A percentile compares a stretch with the other conserved stretches of the same genome.
Evolutionary conservation across 164 flowering plant genomes (phyloP).

Genomic region (Chimonanthus salicifolius): DNA sequence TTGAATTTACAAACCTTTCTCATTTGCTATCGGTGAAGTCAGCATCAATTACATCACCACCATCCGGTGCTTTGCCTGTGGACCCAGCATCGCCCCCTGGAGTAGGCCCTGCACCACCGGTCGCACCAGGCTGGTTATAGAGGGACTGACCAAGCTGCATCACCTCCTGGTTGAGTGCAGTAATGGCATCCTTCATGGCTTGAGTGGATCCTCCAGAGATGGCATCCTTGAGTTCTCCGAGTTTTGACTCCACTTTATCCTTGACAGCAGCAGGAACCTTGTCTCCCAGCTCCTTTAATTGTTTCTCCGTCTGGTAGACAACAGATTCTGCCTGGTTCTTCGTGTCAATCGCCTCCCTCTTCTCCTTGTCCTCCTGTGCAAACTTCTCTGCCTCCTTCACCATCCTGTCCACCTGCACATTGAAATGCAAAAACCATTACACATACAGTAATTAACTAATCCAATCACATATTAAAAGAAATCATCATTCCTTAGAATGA

Average conservation of each 20-base stretch:
- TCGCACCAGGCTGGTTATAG: conserved; percentile 54
- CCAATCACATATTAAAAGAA: not conserved
- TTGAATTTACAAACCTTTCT: not conserved
- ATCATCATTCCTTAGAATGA: not conserved
- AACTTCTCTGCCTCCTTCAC: conserved; percentile 66
- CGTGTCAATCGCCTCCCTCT: conserved; percentile 77
- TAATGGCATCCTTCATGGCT: conserved; percentile 63
- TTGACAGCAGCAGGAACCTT: conserved; percentile 65
- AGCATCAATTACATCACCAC: conserved; percentile 59
- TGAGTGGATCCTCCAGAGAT: conserved; percentile 57
- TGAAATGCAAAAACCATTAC: not conserved
- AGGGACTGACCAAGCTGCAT: conserved; percentile 80
- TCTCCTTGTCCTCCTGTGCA: conserved; percentile 74
- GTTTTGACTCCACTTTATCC: conserved; percentile 64
- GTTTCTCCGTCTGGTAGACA: conserved; percentile 78
- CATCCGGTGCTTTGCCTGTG: conserved; percentile 31
- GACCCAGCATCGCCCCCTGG: conserved; percentile 33
- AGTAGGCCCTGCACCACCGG: conserved; percentile 41
- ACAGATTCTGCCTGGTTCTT: conserved; percentile 78
- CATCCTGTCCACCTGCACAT: conserved; percentile 61
- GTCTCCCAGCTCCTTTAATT: conserved; percentile 70
- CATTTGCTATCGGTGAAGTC: conserved; percentile 20
- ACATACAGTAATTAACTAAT: no score
- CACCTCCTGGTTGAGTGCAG: conserved; percentile 71
- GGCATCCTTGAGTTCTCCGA: conserved; percentile 57